Evolutionary conservation across 805 yeast species (phyloP).

Genomic region (Wickerhamomyces sydowiorum): DNA sequence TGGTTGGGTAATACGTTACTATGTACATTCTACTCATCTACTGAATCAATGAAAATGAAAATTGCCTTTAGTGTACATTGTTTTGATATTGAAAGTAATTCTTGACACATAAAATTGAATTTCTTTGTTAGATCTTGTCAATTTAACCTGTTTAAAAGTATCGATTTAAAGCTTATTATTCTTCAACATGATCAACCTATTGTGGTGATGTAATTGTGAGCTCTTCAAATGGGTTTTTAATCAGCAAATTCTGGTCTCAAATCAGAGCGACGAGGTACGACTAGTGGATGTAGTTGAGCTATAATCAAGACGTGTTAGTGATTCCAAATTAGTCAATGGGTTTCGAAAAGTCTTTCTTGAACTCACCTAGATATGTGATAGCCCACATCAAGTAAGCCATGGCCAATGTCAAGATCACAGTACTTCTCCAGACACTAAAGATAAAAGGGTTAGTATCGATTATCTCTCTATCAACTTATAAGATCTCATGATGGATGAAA

Average conservation of each 20-base stretch:
- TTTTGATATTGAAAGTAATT: no score
- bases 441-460: neutral
- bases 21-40: no score
- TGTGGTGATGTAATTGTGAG: neutral
- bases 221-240: neutral
- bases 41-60: no score
- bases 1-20: no score
- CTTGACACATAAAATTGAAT: no score
- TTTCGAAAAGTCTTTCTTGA: no score
- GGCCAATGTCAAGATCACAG: constrained; percentile 59
- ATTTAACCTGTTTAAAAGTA: no score
- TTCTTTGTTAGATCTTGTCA: no score
- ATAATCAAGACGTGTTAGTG: constrained; percentile 4
- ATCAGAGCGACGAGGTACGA: constrained; percentile 85
- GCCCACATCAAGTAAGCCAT: constrained; percentile 92
- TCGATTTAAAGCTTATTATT: no score
- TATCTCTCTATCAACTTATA: neutral
- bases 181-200: neutral
- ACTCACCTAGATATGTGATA: constrained; percentile 64
- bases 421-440: constrained; percentile 62
- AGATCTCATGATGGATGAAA: no score
- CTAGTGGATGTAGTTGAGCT: constrained; percentile 83
- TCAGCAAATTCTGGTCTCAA: constrained; percentile 66
- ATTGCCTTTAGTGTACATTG: no score
- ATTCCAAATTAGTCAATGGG: neutral